These are phyloP conservation scores for Sabuloglossum arenarium DNA, from an alignment of 495 filamentous ascomycete species.

Conservation along the genomic window DNA sequence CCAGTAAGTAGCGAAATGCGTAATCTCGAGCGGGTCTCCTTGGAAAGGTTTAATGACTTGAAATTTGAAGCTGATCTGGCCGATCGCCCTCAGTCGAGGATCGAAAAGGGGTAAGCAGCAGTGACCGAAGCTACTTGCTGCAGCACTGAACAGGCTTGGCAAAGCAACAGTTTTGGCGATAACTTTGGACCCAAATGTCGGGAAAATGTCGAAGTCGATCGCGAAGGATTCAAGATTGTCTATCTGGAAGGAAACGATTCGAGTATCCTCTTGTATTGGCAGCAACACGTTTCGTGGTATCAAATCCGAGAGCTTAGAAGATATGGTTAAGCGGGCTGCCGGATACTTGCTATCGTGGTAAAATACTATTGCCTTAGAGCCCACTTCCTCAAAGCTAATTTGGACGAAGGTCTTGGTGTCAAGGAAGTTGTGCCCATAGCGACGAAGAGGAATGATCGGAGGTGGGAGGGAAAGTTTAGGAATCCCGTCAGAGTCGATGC, in stretches of 20 bases:
- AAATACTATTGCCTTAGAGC: conserved; percentile 56
- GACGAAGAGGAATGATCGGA: conserved; percentile 80
- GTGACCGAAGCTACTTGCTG: conserved; percentile 51
- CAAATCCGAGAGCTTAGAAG: conserved; percentile 83
- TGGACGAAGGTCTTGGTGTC: conserved; percentile 92
- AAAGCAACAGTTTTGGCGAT: conserved; percentile 89
- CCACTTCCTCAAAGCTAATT: conserved; percentile 58
- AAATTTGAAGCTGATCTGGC: conserved; percentile 79
- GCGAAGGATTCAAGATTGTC: conserved; percentile 82
- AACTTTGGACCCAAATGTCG: conserved; percentile 89
- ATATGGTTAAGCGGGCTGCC: conserved; percentile 84
- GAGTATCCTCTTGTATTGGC: conserved; percentile 87
- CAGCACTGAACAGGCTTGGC: conserved; percentile 59
- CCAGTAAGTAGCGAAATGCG: conserved; percentile 97
- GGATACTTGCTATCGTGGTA: conserved; percentile 93
- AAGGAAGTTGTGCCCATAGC: conserved; percentile 95
- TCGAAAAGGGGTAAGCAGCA: conserved; percentile 84
- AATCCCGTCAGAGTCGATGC: conserved; percentile 65
- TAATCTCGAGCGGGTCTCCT: conserved; percentile 86
- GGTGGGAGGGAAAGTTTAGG: conserved; percentile 84
- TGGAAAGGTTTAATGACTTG: conserved; percentile 94
- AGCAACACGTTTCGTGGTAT: conserved; percentile 90
- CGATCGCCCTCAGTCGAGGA: conserved; percentile 78
- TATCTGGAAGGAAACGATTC: conserved; percentile 83
- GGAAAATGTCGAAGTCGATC: conserved; percentile 94